These are phyloP conservation scores for Leccinum variicolor DNA, from an alignment of 768 basidiomycete genomes.

Conservation along the genomic window DNA sequence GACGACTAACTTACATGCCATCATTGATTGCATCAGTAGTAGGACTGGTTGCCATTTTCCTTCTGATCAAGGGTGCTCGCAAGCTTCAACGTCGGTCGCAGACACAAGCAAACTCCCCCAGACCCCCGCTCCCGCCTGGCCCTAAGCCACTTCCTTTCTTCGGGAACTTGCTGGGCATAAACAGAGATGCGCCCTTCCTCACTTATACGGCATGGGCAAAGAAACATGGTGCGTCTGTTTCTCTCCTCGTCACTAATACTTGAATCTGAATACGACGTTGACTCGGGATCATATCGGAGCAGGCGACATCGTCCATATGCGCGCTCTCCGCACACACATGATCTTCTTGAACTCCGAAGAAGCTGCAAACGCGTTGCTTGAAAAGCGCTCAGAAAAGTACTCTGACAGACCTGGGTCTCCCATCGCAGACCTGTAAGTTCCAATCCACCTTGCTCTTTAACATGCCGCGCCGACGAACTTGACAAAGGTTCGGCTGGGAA, in stretches of 20 bases:
- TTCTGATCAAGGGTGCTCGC: too few relatives aligned
- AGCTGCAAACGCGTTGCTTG: conserved; percentile 46
- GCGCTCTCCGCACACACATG: conserved; percentile 43
- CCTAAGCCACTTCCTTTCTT: conserved; percentile 13
- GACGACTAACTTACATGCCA: too few relatives aligned
- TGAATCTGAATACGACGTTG: background rate
- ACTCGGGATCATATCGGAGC: background rate
- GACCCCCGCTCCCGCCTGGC: conserved; percentile 15
- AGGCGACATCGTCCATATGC: background rate
- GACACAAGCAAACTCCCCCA: too few relatives aligned
- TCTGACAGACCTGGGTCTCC: conserved; percentile 27
- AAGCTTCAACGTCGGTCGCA: too few relatives aligned
- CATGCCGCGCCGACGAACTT: background rate
- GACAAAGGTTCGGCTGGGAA: conserved; percentile 18
- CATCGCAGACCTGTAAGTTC: conserved; percentile 6
- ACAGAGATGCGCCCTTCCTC: conserved; percentile 7
- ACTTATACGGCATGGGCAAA: conserved; percentile 21
- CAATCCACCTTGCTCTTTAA: background rate
- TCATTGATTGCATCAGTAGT: too few relatives aligned
- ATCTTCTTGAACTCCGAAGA: conserved; percentile 48
- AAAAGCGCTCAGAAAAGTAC: conserved; percentile 50
- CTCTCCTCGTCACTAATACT: background rate
- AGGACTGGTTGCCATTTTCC: too few relatives aligned
- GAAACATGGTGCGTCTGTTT: conserved; percentile 11
- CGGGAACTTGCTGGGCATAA: conserved; percentile 11